These are phyloP conservation scores for Funneliformis mosseae DNA, from an alignment of 192 early-diverging fungal species.

Conservation along the genomic window DNA sequence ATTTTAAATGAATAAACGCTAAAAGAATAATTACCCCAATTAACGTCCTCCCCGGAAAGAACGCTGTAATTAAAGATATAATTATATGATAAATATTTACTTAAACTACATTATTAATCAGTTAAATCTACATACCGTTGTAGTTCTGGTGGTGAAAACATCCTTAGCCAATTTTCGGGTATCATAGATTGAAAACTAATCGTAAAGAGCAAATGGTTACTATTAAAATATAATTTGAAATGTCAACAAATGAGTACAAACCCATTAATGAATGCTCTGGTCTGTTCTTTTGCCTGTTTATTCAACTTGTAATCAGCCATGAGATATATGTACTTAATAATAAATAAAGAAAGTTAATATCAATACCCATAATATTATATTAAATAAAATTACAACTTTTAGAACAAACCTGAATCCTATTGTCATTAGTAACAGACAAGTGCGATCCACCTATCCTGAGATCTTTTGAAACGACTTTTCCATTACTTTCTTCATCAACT, in stretches of 20 bases:
- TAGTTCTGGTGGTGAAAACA: constrained; percentile 89
- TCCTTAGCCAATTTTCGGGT: constrained; percentile 73
- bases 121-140: constrained; percentile 47
- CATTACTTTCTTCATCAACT: constrained; percentile 62
- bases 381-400: neutral
- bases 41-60: constrained; percentile 62
- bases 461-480: constrained; percentile 45
- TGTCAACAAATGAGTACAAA: constrained; percentile 44
- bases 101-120: neutral
- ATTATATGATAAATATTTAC: neutral
- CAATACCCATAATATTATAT: constrained; percentile 32
- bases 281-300: constrained; percentile 64
- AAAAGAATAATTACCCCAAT: constrained; percentile 52
- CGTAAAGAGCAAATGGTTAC: constrained; percentile 12
- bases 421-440: constrained; percentile 54
- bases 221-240: constrained; percentile 53
- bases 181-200: constrained; percentile 64
- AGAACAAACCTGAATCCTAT: constrained; percentile 36
- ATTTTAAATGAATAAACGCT: constrained; percentile 35
- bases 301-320: constrained; percentile 81
- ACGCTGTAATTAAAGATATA: constrained; percentile 38
- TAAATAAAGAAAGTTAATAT: constrained; percentile 31
- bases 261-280: constrained; percentile 74
- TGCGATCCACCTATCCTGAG: constrained; percentile 43
- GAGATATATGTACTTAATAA: constrained; percentile 72